Percentiles rank a stretch among this genome's conserved stretches.
Conservation (phyloP, 305 asterid species). For the Fraxinus ornus region DNA sequence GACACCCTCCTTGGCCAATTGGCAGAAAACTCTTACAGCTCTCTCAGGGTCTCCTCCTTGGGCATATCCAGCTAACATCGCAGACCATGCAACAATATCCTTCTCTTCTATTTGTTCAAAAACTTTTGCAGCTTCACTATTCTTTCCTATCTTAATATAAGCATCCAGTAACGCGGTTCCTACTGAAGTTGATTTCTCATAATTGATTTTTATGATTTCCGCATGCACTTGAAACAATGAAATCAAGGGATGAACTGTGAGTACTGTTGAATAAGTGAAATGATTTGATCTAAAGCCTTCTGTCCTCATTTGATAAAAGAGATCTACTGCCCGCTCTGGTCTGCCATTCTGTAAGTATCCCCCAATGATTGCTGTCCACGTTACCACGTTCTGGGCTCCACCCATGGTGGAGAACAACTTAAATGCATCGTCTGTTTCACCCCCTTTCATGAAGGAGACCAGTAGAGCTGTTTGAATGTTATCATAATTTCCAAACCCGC, state of each 20-base stretch:
- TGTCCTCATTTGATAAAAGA: slow-evolving; percentile 69
- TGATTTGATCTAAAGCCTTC: slow-evolving; percentile 61
- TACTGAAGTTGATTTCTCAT: slow-evolving; percentile 55
- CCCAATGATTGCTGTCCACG: slow-evolving; percentile 89
- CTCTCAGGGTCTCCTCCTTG: slow-evolving; percentile 61
- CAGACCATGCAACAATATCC: slow-evolving; percentile 95
- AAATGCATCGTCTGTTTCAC: slow-evolving; percentile 69
- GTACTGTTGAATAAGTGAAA: slow-evolving; percentile 78
- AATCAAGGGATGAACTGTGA: slow-evolving; percentile 54
- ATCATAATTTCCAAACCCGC: slow-evolving; percentile 48
- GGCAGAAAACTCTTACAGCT: slow-evolving; percentile 55
- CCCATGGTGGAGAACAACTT: slow-evolving; percentile 49
- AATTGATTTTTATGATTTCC: slow-evolving; percentile 67
- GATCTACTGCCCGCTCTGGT: slow-evolving; percentile 46
- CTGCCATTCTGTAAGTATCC: slow-evolving; percentile 69
- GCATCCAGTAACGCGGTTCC: slow-evolving; percentile 85
- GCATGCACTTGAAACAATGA: slow-evolving; percentile 70
- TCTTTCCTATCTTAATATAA: slow-evolving; percentile 58
- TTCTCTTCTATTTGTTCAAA: slow-evolving; percentile 61
- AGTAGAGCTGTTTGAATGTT: slow-evolving; percentile 64
- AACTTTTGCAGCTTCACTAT: slow-evolving; percentile 57
- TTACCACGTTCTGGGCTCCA: slow-evolving; percentile 58
- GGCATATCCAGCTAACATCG: slow-evolving; percentile 84
- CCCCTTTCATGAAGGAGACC: slow-evolving; percentile 71
- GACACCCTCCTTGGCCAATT: slow-evolving; percentile 55